Evolutionary conservation across 2,329 filamentous ascomycete species (phyloP).

Genomic region (Neopestalotiopsis clavispora): DNA sequence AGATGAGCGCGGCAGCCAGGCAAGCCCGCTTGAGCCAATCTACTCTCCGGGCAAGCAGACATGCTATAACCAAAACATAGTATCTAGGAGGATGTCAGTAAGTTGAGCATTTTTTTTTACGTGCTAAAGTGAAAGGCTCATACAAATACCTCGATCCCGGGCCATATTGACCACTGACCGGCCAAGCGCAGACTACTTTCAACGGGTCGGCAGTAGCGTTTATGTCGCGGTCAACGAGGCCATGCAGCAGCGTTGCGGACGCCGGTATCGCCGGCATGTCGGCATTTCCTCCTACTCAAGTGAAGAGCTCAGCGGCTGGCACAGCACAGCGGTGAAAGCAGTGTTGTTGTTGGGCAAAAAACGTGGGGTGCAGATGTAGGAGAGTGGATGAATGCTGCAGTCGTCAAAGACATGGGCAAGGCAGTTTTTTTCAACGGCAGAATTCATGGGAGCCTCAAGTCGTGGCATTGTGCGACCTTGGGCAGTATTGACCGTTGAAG

Average conservation of each 20-base stretch:
- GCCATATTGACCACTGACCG: slow-evolving; percentile 47
- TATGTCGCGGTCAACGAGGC: slow-evolving; percentile 26
- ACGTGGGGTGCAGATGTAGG: not conserved
- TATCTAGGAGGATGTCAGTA: slow-evolving; percentile 4
- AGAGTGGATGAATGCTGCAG: not conserved
- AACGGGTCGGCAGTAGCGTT: slow-evolving; percentile 28
- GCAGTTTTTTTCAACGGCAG: not conserved
- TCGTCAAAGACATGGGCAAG: not conserved
- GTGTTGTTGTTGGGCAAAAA: not conserved
- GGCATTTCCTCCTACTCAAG: not conserved
- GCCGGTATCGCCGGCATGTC: slow-evolving; percentile 41
- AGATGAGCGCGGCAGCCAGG: slow-evolving; percentile 9
- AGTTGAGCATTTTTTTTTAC: not conserved
- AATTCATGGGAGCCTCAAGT: not conserved
- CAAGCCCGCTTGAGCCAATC: slow-evolving; percentile 15
- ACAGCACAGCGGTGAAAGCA: not conserved
- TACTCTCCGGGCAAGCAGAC: slow-evolving; percentile 7
- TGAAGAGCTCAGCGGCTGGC: not conserved
- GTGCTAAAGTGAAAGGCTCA: slow-evolving; percentile 19
- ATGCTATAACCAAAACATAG: slow-evolving; percentile 12
- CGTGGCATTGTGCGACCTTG: not conserved
- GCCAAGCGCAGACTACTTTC: slow-evolving; percentile 47
- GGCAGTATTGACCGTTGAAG: not conserved
- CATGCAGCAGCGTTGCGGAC: slow-evolving; percentile 31
- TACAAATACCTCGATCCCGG: slow-evolving; percentile 45